Evolutionary conservation across 768 basidiomycete genomes (phyloP).

Genomic region (Chiua virens): DNA sequence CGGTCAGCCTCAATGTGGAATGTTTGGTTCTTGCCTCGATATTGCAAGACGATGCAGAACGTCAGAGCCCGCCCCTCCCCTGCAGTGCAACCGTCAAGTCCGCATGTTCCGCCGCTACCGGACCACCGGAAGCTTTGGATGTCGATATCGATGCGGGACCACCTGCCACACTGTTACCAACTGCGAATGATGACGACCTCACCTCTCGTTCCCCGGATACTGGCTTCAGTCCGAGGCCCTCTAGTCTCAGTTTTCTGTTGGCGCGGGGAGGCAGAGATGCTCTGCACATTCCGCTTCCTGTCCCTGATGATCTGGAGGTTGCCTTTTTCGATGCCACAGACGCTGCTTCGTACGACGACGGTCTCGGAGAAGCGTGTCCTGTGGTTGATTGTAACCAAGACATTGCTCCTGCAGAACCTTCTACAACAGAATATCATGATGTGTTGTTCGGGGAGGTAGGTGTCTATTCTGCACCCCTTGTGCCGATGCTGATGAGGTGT

Average conservation of each 20-base stretch:
- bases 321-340: slow-evolving; percentile 14
- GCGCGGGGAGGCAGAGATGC: neutral
- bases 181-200: neutral
- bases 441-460: neutral
- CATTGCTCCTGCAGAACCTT: neutral
- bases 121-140: neutral
- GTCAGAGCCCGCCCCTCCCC: neutral
- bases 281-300: slow-evolving; percentile 13
- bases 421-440: neutral
- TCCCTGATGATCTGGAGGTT: slow-evolving; percentile 14
- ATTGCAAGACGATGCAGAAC: neutral
- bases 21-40: neutral
- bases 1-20: neutral
- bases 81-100: slow-evolving; percentile 1
- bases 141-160: neutral
- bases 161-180: neutral
- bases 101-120: neutral
- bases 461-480: neutral
- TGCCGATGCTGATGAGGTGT: neutral
- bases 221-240: neutral
- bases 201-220: neutral
- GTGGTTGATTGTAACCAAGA: neutral
- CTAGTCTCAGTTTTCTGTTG: neutral
- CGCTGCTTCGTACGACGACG: neutral
- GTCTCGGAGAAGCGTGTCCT: neutral